Conservation (phyloP, 2,329 filamentous ascomycete species). For the Neoscytalidium dimidiatum region DNA sequence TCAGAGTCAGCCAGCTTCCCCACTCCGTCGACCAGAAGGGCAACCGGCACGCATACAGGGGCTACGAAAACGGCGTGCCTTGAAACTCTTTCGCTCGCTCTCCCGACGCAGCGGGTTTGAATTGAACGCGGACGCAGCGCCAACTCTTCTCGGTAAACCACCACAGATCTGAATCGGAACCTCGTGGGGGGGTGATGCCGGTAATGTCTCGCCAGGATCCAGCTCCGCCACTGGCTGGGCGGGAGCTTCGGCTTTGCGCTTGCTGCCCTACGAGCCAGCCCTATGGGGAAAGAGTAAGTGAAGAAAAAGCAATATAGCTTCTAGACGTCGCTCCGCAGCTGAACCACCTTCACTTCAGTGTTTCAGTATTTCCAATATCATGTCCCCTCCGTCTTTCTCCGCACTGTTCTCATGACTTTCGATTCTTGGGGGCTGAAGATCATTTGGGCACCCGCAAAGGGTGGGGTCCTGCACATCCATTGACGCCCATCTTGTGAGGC, state of each 20-base stretch:
- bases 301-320: conserved; percentile 5
- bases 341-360: background rate
- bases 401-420: background rate
- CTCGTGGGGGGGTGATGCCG: background rate
- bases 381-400: background rate
- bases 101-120: background rate
- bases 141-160: background rate
- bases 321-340: background rate
- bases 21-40: background rate
- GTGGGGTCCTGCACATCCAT: background rate
- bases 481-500: conserved; percentile 1
- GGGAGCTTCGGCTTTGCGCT: background rate
- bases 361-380: conserved; percentile 1
- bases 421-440: background rate
- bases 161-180: background rate
- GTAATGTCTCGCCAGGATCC: background rate
- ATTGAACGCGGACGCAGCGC: background rate
- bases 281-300: background rate
- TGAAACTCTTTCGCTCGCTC: background rate
- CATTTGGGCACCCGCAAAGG: background rate
- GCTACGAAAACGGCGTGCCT: conserved; percentile 10
- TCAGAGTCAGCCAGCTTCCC: background rate
- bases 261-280: conserved; percentile 2
- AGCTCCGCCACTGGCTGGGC: background rate
- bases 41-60: background rate